Conservation (phyloP, 768 basidiomycete species). For the Boletellus ananas region DNA sequence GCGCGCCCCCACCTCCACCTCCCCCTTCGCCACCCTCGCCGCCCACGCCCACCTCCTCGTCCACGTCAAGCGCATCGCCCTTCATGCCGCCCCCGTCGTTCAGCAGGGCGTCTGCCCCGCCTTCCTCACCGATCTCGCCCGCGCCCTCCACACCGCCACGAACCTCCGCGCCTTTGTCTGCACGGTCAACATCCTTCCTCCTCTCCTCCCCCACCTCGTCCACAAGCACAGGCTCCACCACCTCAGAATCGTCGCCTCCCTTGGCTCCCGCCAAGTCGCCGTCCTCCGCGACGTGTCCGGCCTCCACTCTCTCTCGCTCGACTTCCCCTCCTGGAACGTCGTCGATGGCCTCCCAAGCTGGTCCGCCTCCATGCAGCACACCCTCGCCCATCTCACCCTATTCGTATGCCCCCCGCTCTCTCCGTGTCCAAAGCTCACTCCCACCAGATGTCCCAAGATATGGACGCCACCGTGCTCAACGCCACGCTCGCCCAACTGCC, state of each 20-base stretch:
- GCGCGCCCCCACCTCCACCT: conserved; percentile 43
- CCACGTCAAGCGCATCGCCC: conserved; percentile 59
- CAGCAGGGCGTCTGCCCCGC: conserved; percentile 37
- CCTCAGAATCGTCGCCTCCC: conserved; percentile 47
- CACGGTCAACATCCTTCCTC: conserved; percentile 42
- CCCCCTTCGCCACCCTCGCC: conserved; percentile 59
- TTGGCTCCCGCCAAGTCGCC: conserved; percentile 49
- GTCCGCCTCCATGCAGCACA: conserved; percentile 40
- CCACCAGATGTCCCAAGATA: conserved; percentile 50
- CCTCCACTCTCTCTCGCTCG: conserved; percentile 48
- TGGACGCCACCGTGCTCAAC: conserved; percentile 51
- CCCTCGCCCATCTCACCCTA: conserved; percentile 53
- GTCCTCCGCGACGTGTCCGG: conserved; percentile 38
- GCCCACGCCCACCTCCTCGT: conserved; percentile 50
- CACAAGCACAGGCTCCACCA: conserved; percentile 42
- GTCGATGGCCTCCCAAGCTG: conserved; percentile 58
- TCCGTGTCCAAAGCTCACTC: background rate
- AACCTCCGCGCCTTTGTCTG: conserved; percentile 60
- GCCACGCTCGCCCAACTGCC: conserved; percentile 48
- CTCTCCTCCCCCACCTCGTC: conserved; percentile 46
- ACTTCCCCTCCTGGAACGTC: conserved; percentile 60
- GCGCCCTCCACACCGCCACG: conserved; percentile 44
- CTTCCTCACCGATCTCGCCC: conserved; percentile 52
- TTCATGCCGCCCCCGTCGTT: conserved; percentile 44
- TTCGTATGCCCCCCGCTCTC: conserved; percentile 42